Base-by-base conservation (phyloP, 495 filamentous ascomycete species). In the Podospora pseudoanserina region DNA sequence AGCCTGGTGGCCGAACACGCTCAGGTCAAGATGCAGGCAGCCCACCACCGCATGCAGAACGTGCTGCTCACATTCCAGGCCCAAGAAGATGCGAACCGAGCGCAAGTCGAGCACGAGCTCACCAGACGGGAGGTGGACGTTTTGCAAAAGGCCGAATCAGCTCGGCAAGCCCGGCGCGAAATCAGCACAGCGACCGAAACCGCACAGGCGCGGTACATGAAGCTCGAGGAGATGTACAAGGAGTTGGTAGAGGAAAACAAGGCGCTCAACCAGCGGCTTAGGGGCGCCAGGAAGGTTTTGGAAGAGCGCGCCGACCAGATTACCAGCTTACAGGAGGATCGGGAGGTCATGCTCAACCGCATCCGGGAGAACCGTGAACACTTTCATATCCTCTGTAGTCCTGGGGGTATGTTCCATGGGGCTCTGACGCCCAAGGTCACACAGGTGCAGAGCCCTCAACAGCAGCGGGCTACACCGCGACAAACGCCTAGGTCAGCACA, bases 31-130 rank as follows among this genome's bases (percentile, higher is more conserved):
- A 91, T 92, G 83, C 90, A 91, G 59, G 89, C 91, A 1, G 89
- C 96, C 27, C 95, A 99, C 75, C 90, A 96, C 82, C 96, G 95
- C 74, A 80, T 99, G 60, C 94, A 97, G 75, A 92, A 95, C 74
- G 92, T 89, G 72, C 84, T 99, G 68, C 85, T 97, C 26, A 89
- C 84, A 62, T 91, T 98, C 63, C 92, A 96, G 73, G 94, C 91
- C 56, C 86, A 89, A 32, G 94, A 97, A 76, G 90, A 93, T 27
- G 85, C 91, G 4, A 94, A 96, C 76, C 87, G 93, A 53, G 92
- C 94, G 67, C 91, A 88, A 49, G 95, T 98, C 13, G 95, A 99
- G 78, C 92, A 96, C 67, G 91, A 96, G 61, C 92, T 98, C 81
- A 91, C 90, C n/a, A 88, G 90, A 66, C 86, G 91, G 39, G 96